These are phyloP conservation scores for Dianthus caryophyllus DNA, from an alignment of 148 eudicot genomes.

Conservation along the genomic window DNA sequence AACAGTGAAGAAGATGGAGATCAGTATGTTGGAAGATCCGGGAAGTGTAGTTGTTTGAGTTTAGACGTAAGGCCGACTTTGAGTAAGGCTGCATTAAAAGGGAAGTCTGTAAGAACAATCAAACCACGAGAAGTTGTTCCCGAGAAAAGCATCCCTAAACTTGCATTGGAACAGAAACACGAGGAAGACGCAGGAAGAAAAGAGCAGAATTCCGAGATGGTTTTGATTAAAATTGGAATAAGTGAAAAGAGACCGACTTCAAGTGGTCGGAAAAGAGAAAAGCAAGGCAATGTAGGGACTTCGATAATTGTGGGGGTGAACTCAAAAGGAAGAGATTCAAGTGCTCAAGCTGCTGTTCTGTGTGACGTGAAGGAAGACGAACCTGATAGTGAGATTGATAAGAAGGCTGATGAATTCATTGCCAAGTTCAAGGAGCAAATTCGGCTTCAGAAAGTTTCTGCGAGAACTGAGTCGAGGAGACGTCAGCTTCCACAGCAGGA, in stretches of 20 bases:
- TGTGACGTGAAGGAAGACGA: constrained; percentile 34
- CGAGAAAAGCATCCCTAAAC: constrained; percentile 18
- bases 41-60: constrained; percentile 35
- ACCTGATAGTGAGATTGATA: constrained; percentile 64
- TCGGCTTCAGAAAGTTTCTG: constrained; percentile 58
- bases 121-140: constrained; percentile 35
- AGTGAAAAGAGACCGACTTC: constrained; percentile 25
- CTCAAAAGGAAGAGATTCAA: constrained; percentile 30
- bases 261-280: constrained; percentile 28
- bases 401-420: constrained; percentile 85
- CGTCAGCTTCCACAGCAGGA: constrained; percentile 5
- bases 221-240: constrained; percentile 30
- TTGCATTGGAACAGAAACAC: constrained; percentile 14
- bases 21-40: constrained; percentile 19
- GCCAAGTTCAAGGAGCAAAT: constrained; percentile 90
- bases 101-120: constrained; percentile 81
- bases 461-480: constrained; percentile 26
- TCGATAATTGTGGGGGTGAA: constrained; percentile 28
- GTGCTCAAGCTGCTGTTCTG: constrained; percentile 22
- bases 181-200: constrained; percentile 17
- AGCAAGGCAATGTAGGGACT: constrained; percentile 24
- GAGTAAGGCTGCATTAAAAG: constrained; percentile 42
- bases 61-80: constrained; percentile 34
- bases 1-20: constrained; percentile 38
- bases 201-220: constrained; percentile 25